Percentiles rank a stretch among this genome's conserved stretches.
These are phyloP conservation scores for Apostasia ramifera DNA, from an alignment of 106 monocot genomes.

Conservation along the genomic window DNA sequence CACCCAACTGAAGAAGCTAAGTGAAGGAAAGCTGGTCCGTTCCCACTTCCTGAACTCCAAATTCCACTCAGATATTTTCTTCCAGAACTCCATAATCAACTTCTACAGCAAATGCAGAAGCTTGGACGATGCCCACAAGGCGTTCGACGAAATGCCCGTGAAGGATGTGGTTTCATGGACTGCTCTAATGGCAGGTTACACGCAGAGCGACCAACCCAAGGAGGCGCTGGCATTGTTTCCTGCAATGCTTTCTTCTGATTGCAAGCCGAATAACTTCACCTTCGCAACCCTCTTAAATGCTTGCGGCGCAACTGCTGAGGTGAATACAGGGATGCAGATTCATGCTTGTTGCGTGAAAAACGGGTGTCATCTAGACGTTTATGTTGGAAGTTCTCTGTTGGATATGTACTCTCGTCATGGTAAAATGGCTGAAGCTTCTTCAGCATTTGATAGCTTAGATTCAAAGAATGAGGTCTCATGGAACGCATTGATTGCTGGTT, in stretches of 20 bases:
- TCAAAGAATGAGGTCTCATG: slow-evolving; percentile 23
- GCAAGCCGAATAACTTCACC: slow-evolving; percentile 13
- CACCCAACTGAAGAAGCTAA: slow-evolving; percentile 11
- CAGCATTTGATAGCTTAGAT: slow-evolving; percentile 8
- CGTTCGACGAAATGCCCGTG: slow-evolving; percentile 18
- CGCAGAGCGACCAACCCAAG: slow-evolving; percentile 4
- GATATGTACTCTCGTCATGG: slow-evolving; percentile 23
- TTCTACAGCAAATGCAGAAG: slow-evolving; percentile 19
- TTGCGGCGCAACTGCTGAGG: neutral
- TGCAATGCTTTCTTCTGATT: slow-evolving; percentile 3
- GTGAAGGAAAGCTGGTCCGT: slow-evolving; percentile 16
- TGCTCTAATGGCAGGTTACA: slow-evolving; percentile 14
- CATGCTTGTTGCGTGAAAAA: slow-evolving; percentile 12
- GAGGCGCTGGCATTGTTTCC: slow-evolving; percentile 17
- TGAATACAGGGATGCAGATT: slow-evolving; percentile 10
- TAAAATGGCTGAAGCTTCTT: slow-evolving; percentile 18
- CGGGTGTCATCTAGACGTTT: slow-evolving; percentile 10
- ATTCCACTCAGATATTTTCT: slow-evolving; percentile 4
- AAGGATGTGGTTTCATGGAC: slow-evolving; percentile 15
- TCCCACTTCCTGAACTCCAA: slow-evolving; percentile 7
- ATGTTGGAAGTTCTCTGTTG: slow-evolving; percentile 20
- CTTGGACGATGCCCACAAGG: slow-evolving; percentile 9
- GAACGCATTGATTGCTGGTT: slow-evolving; percentile 23
- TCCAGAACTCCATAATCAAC: slow-evolving; percentile 18
- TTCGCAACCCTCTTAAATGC: slow-evolving; percentile 22